Conservation (phyloP, 2,329 filamentous ascomycete genomes). For the Alternaria gansuensis region DNA sequence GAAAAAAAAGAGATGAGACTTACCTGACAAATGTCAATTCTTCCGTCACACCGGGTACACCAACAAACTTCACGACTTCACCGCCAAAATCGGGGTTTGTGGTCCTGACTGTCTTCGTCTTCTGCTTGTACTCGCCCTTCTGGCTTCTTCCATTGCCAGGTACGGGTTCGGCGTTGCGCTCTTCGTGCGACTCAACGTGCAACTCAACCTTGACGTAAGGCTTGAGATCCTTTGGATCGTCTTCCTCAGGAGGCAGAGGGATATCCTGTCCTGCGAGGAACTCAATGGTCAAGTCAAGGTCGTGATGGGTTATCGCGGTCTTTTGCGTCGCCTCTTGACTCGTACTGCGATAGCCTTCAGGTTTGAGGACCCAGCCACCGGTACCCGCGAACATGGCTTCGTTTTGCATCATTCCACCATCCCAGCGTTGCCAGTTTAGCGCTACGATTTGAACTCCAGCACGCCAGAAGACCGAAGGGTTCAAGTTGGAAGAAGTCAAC, state of each 20-base stretch:
- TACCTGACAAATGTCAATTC: constrained; percentile 61
- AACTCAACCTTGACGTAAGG: constrained; percentile 82
- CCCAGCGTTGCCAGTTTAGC: constrained; percentile 91
- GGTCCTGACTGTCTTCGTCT: constrained; percentile 56
- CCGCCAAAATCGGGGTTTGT: constrained; percentile 57
- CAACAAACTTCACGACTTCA: constrained; percentile 57
- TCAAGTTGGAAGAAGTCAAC: constrained; percentile 84
- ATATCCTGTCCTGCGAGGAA: constrained; percentile 80
- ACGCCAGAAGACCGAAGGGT: constrained; percentile 85
- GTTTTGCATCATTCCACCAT: constrained; percentile 96
- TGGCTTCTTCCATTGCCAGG: constrained; percentile 62
- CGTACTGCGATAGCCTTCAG: constrained; percentile 70
- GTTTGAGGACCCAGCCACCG: constrained; percentile 86
- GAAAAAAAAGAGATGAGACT: constrained; percentile 32
- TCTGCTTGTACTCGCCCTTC: constrained; percentile 60
- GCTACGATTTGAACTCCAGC: constrained; percentile 90
- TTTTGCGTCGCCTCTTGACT: constrained; percentile 53
- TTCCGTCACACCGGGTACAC: constrained; percentile 55
- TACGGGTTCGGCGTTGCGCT: constrained; percentile 54
- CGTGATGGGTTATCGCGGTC: constrained; percentile 60
- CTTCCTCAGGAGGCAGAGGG: constrained; percentile 68
- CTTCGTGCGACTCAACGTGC: constrained; percentile 75
- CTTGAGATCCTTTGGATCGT: constrained; percentile 67
- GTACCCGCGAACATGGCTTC: constrained; percentile 88
- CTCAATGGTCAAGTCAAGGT: constrained; percentile 73